A percentile compares a stretch with the other conserved stretches of the same genome.
phyloP scores from a whole-genome alignment of 2,329 filamentous ascomycete genomes.

The Pseudogymnoascus sp. region DNA sequence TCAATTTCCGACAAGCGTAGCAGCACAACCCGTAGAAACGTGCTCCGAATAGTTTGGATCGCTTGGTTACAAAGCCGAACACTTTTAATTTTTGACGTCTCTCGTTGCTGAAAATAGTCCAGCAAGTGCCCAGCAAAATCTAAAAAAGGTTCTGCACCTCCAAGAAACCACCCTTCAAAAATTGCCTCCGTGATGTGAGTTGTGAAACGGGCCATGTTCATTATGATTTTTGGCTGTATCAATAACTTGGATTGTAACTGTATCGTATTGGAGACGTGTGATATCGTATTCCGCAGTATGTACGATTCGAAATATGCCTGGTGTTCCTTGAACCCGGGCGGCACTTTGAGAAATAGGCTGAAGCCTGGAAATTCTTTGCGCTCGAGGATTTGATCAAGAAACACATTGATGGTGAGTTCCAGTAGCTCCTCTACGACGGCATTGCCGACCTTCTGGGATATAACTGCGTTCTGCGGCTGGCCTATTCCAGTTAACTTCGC shows the following conservation, averaged over 20 bases:
- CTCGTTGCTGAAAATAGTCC: slow-evolving; percentile 81
- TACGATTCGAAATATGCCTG: slow-evolving; percentile 95
- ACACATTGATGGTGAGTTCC: slow-evolving; percentile 70
- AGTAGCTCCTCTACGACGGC: slow-evolving; percentile 68
- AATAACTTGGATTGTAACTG: slow-evolving; percentile 65
- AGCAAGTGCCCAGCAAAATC: slow-evolving; percentile 80
- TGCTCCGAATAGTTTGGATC: slow-evolving; percentile 65
- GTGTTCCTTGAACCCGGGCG: slow-evolving; percentile 88
- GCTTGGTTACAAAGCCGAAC: slow-evolving; percentile 88
- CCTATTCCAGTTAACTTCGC: slow-evolving; percentile 58
- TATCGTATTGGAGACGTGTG: slow-evolving; percentile 62
- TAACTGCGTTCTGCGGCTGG: slow-evolving; percentile 48
- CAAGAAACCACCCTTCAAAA: slow-evolving; percentile 94
- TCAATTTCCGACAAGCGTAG: slow-evolving; percentile 80
- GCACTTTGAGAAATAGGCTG: slow-evolving; percentile 76
- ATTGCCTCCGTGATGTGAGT: slow-evolving; percentile 80
- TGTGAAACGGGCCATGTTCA: slow-evolving; percentile 76
- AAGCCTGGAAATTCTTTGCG: slow-evolving; percentile 90
- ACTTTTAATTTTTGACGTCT: slow-evolving; percentile 72
- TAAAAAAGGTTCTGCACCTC: slow-evolving; percentile 73
- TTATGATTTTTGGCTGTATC: slow-evolving; percentile 74
- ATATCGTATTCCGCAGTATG: slow-evolving; percentile 67
- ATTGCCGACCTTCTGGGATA: slow-evolving; percentile 51
- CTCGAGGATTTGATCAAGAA: slow-evolving; percentile 75
- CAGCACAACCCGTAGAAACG: slow-evolving; percentile 72